Evolutionary conservation across 345 rosid species (phyloP).

Genomic region (Cardamine chenopodiifolia): DNA sequence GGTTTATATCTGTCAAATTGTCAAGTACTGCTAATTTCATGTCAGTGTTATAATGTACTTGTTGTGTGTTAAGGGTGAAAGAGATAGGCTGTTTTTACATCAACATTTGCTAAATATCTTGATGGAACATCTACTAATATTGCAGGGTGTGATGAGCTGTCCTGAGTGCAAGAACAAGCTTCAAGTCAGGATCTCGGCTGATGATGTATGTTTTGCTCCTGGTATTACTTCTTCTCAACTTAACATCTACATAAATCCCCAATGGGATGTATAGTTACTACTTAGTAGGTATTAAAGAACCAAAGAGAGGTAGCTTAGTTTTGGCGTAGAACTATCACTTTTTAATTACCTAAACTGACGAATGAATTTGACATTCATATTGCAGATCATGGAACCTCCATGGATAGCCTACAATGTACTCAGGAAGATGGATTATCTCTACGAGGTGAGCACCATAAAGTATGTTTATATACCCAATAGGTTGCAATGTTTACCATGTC

Average conservation of each 20-base stretch:
- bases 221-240: slow-evolving; percentile 31
- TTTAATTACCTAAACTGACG: neutral
- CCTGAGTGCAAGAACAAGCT: slow-evolving; percentile 88
- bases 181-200: slow-evolving; percentile 87
- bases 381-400: slow-evolving; percentile 95
- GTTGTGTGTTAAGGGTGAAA: slow-evolving; percentile 8
- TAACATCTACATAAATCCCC: slow-evolving; percentile 23
- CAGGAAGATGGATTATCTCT: slow-evolving; percentile 93
- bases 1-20: slow-evolving; percentile 11
- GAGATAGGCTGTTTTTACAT: slow-evolving; percentile 1
- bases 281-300: slow-evolving; percentile 20
- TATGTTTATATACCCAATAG: neutral
- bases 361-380: slow-evolving; percentile 20
- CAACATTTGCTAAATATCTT: slow-evolving; percentile 1
- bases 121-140: slow-evolving; percentile 24
- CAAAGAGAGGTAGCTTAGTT: slow-evolving; percentile 10
- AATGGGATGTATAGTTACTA: slow-evolving; percentile 10
- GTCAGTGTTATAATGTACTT: slow-evolving; percentile 7
- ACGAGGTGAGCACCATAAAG: slow-evolving; percentile 59
- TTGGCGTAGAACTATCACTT: neutral
- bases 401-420: slow-evolving; percentile 82
- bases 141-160: slow-evolving; percentile 92
- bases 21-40: neutral
- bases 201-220: slow-evolving; percentile 70
- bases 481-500: slow-evolving; percentile 14